Base-by-base conservation (phyloP, 1,139 yeast species). In the Diutina mesorugosa region DNA sequence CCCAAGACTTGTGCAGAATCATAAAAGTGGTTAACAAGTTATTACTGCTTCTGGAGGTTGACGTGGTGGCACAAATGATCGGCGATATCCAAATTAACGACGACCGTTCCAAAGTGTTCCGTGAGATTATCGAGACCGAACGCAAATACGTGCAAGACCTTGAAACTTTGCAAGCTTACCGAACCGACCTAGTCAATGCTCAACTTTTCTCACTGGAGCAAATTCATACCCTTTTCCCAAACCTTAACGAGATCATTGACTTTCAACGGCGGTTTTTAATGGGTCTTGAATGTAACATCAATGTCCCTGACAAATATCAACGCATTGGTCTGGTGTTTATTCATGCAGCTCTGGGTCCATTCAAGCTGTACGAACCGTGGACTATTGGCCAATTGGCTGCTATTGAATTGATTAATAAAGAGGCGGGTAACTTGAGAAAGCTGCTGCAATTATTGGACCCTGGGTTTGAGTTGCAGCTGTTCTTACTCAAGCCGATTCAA, bases 401-500 rank as follows among this genome's bases (percentile, higher is more conserved):
- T 0, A 80, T 89, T 54, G 96, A 90, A 58, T 78, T 90, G 58
- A 87, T 95, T 47, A 76, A 78, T 55, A 79, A 80, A 56, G 91
- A 87, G 63, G 78, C 84, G 45, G 65, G 73, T 48, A 83, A 79
- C 63, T 73, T 88, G 58, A 73, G 69, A 58, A 80, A 80, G 59
- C 77, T 85, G 29, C 77, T 87, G 4, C 71, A 78, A 55, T 71
- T 90, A 52, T 81, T 93, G 58, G 95, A 86, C 61, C 95, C 95
- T 32, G 87, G 90, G 47, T 85, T 90, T 67, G 99, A 93, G 69
- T 75, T 93, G 57, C 98, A 90, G 65, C 85, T 95, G 56, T 88
- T 88, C 68, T 77, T 95, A 55, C 81, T 93, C 63, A 93, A 93
- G 68, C 99, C 99, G 0, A 90, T 93, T 50, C 99, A 93, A 73